These are phyloP conservation scores for Pseudogymnoascus sp. DNA, from an alignment of 2,329 filamentous ascomycete genomes.

Conservation along the genomic window DNA sequence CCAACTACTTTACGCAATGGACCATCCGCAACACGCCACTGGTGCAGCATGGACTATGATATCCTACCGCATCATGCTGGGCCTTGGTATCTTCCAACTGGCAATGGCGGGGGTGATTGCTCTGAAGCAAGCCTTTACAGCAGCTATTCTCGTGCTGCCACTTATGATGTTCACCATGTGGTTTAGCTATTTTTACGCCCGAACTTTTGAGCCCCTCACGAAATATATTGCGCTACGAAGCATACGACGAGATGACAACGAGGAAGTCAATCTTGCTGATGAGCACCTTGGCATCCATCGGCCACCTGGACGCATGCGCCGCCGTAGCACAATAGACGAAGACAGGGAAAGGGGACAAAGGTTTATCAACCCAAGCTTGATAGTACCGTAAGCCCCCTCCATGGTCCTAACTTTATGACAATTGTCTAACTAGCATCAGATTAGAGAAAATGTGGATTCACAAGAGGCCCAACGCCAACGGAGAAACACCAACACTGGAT, in stretches of 20 bases:
- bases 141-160: slow-evolving; percentile 67
- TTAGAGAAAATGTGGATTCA: slow-evolving; percentile 64
- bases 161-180: slow-evolving; percentile 75
- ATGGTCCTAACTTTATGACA: slow-evolving; percentile 12
- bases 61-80: slow-evolving; percentile 81
- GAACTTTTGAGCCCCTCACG: slow-evolving; percentile 80
- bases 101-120: slow-evolving; percentile 85
- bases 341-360: slow-evolving; percentile 59
- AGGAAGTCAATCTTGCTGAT: slow-evolving; percentile 38
- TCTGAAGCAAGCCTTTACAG: slow-evolving; percentile 62
- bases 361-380: slow-evolving; percentile 72
- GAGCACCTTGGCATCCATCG: slow-evolving; percentile 26
- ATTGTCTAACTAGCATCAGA: slow-evolving; percentile 32
- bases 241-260: slow-evolving; percentile 58
- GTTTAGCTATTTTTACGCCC: slow-evolving; percentile 77
- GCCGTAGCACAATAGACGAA: slow-evolving; percentile 61
- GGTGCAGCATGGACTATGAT: slow-evolving; percentile 96
- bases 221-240: slow-evolving; percentile 87
- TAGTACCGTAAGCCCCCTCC: slow-evolving; percentile 50
- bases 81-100: slow-evolving; percentile 80
- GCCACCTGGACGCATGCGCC: slow-evolving; percentile 22
- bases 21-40: slow-evolving; percentile 89
- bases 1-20: slow-evolving; percentile 96
- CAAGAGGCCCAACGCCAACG: slow-evolving; percentile 1
- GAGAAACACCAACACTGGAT: not conserved